A percentile compares a stretch with the other conserved stretches of the same genome.
Conservation (phyloP, 176 grass and related monocot genomes). For the Ampelocalamus luodianensis region DNA sequence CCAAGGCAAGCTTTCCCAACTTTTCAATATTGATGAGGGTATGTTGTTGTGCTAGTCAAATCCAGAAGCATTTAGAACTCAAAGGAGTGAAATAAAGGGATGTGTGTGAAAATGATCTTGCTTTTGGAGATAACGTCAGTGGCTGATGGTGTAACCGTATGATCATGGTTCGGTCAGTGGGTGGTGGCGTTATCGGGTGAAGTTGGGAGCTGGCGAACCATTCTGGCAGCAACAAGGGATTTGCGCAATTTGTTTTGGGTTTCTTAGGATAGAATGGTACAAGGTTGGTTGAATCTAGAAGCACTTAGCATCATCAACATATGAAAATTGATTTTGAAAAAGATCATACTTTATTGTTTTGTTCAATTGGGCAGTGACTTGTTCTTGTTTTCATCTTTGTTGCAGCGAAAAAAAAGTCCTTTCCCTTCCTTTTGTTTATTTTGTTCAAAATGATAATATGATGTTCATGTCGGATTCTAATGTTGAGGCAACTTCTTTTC, state of each 20-base stretch:
- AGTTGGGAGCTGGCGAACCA: neutral
- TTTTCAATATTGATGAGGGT: neutral
- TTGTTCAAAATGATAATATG: neutral
- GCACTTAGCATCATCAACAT: neutral
- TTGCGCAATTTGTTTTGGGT: neutral
- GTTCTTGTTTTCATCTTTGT: constrained; percentile 1
- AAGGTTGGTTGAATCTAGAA: constrained; percentile 23
- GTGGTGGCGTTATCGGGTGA: neutral
- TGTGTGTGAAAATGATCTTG: constrained; percentile 9
- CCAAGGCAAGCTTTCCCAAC: neutral
- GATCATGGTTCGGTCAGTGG: neutral
- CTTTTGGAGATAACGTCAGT: neutral
- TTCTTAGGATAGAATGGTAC: neutral
- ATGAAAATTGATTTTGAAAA: neutral
- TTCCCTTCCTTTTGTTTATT: neutral
- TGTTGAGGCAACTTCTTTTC: neutral
- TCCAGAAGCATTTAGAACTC: constrained; percentile 29
- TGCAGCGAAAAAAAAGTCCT: neutral
- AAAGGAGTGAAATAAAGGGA: neutral
- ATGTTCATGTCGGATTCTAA: neutral
- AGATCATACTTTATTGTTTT: neutral
- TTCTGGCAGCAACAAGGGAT: constrained; percentile 28
- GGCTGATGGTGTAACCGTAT: neutral
- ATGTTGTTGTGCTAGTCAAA: constrained; percentile 2
- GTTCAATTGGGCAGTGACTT: neutral